Evolutionary conservation across 495 filamentous ascomycete genomes (phyloP).

Genomic region (Aspergillus carlsbadensis): DNA sequence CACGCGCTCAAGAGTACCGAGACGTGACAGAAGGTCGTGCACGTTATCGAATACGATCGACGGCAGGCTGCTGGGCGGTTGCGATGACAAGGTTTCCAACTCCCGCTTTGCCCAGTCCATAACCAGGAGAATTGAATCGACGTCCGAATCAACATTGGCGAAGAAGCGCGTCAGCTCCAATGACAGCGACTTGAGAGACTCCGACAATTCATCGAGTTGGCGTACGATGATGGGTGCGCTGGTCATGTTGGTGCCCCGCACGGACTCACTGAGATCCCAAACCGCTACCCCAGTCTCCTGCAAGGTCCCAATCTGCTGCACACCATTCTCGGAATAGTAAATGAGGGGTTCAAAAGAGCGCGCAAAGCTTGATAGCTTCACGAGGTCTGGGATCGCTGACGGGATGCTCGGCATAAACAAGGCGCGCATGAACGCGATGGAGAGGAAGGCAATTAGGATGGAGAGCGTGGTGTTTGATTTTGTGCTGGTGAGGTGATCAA

Average conservation of each 20-base stretch:
- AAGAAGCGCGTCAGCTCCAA: slow-evolving; percentile 86
- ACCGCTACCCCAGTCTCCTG: slow-evolving; percentile 89
- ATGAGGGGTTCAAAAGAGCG: slow-evolving; percentile 89
- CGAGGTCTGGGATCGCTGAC: slow-evolving; percentile 77
- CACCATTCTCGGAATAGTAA: slow-evolving; percentile 85
- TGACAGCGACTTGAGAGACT: slow-evolving; percentile 76
- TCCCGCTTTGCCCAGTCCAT: slow-evolving; percentile 95
- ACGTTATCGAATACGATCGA: slow-evolving; percentile 73
- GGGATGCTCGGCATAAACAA: slow-evolving; percentile 65
- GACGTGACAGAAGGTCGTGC: slow-evolving; percentile 66
- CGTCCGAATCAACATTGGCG: slow-evolving; percentile 85
- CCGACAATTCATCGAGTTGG: slow-evolving; percentile 78
- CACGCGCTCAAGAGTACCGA: slow-evolving; percentile 64
- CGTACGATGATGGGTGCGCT: slow-evolving; percentile 79
- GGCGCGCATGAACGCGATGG: slow-evolving; percentile 58
- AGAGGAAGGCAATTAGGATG: slow-evolving; percentile 54
- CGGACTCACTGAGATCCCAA: slow-evolving; percentile 86
- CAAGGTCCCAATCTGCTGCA: slow-evolving; percentile 77
- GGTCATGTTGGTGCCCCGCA: slow-evolving; percentile 86
- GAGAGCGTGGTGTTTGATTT: slow-evolving; percentile 67
- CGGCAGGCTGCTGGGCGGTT: slow-evolving; percentile 56
- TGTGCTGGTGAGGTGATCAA: slow-evolving; percentile 53
- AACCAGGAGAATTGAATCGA: slow-evolving; percentile 85
- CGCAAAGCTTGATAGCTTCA: slow-evolving; percentile 84
- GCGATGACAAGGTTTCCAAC: slow-evolving; percentile 55